phyloP scores from a whole-genome alignment of 441 rosid genomes.

The Biscutella laevigata region DNA sequence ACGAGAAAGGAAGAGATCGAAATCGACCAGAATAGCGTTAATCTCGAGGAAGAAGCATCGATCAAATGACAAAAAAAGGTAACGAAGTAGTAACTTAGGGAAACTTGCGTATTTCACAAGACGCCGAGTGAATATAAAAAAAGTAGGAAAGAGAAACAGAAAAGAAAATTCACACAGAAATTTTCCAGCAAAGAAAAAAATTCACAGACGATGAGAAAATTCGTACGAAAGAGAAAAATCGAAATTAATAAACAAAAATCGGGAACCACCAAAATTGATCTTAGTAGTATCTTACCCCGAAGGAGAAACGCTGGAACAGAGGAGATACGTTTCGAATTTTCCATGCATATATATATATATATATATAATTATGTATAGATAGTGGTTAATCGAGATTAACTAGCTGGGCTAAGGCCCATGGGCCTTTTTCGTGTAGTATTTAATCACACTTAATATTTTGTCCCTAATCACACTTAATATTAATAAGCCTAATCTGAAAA shows the following conservation, averaged over 20 bases:
- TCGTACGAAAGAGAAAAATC: neutral
- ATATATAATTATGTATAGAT: too few species aligned
- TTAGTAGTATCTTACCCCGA: too few species aligned
- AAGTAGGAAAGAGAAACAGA: conserved; percentile 21
- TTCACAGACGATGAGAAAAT: conserved; percentile 14
- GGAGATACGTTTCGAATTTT: conserved; percentile 23
- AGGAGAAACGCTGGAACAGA: conserved; percentile 23
- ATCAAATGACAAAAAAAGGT: conserved; percentile 17
- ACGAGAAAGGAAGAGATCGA: neutral
- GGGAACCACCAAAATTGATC: conserved; percentile 18
- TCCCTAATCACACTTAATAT: too few species aligned
- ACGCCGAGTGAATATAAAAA: conserved; percentile 8
- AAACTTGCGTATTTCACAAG: conserved; percentile 26
- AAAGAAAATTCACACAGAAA: neutral
- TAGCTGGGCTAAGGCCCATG: too few species aligned
- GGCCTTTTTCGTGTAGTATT: too few species aligned
- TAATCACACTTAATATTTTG: too few species aligned
- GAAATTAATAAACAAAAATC: neutral
- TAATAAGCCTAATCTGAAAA: too few species aligned
- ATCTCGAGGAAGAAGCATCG: conserved; percentile 11
- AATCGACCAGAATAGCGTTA: conserved; percentile 3
- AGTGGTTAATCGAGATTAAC: too few species aligned
- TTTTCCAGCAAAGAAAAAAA: neutral
- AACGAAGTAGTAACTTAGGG: neutral
- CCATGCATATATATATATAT: conserved; percentile 25